Percentiles rank a stretch among this genome's conserved stretches.
These are phyloP conservation scores for Aschersonia sp. DNA, from an alignment of 2,329 filamentous ascomycete genomes.

Conservation along the genomic window DNA sequence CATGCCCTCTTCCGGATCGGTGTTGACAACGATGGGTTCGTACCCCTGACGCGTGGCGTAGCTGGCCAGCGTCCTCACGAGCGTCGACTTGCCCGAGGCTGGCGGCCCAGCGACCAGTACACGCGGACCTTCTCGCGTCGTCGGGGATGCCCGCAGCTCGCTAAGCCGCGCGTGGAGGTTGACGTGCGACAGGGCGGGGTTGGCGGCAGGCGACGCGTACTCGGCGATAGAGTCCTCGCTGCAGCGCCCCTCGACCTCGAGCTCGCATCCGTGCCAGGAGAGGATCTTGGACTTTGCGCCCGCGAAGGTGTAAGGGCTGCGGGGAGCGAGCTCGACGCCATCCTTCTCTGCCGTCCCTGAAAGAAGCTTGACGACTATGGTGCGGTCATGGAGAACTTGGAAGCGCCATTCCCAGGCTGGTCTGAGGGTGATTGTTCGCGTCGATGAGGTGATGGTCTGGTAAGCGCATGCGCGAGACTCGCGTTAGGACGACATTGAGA, in stretches of 20 bases:
- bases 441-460: constrained; percentile 22
- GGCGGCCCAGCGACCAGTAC: constrained; percentile 71
- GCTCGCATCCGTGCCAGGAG: constrained; percentile 79
- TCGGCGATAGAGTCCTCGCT: constrained; percentile 43
- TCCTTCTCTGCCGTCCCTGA: constrained; percentile 85
- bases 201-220: constrained; percentile 57
- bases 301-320: constrained; percentile 66
- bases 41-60: constrained; percentile 63
- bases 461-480: background rate
- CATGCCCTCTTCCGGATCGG: constrained; percentile 71
- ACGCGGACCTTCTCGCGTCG: constrained; percentile 52
- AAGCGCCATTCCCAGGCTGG: constrained; percentile 68
- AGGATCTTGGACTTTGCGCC: constrained; percentile 78
- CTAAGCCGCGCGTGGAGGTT: constrained; percentile 85
- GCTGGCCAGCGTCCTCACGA: constrained; percentile 62
- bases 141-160: constrained; percentile 45
- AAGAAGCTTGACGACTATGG: constrained; percentile 44
- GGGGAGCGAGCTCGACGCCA: constrained; percentile 78
- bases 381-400: constrained; percentile 41
- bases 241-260: constrained; percentile 58
- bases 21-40: constrained; percentile 71
- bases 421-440: constrained; percentile 36
- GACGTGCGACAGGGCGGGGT: constrained; percentile 63
- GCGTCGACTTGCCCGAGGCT: constrained; percentile 69
- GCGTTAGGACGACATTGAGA: background rate